These are phyloP conservation scores for Pinus taeda DNA, from an alignment of 75 land plant genomes.

Conservation along the genomic window DNA sequence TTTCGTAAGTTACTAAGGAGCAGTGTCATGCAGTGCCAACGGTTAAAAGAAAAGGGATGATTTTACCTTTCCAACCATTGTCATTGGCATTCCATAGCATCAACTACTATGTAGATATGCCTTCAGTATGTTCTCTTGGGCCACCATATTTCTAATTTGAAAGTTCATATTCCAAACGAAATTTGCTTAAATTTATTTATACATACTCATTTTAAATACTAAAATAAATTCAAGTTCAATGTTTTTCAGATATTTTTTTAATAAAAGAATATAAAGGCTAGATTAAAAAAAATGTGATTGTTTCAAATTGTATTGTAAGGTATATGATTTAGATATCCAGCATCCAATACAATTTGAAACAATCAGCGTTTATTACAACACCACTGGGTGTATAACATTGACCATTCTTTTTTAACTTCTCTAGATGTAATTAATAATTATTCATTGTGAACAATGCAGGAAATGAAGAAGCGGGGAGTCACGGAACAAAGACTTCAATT, in stretches of 20 bases:
- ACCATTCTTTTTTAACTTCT: too few relatives aligned
- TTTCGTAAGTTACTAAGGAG: too few relatives aligned
- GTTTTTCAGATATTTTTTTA: too few relatives aligned
- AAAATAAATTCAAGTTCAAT: too few relatives aligned
- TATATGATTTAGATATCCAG: too few relatives aligned
- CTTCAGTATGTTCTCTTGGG: slow-evolving; percentile 35
- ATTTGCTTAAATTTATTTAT: too few relatives aligned
- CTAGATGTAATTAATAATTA: neutral
- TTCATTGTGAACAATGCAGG: slow-evolving; percentile 14
- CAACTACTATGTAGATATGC: slow-evolving; percentile 91
- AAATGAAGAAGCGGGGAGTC: slow-evolving; percentile 82
- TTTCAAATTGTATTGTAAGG: neutral
- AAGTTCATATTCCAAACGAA: neutral
- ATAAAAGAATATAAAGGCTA: neutral
- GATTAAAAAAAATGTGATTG: neutral
- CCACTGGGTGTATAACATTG: too few relatives aligned
- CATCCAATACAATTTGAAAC: too few relatives aligned
- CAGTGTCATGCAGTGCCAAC: neutral
- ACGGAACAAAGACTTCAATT: slow-evolving; percentile 68
- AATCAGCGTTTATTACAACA: too few relatives aligned
- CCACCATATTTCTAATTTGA: neutral
- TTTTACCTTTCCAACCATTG: slow-evolving; percentile 80
- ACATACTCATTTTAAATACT: too few relatives aligned
- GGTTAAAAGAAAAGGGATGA: slow-evolving; percentile 57
- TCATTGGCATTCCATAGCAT: slow-evolving; percentile 72